Evolutionary conservation across 2,329 filamentous ascomycete genomes (phyloP), one percentile per base, ranked within the genome.

Genomic region (Aspergillus pseudotamarii): DNA sequence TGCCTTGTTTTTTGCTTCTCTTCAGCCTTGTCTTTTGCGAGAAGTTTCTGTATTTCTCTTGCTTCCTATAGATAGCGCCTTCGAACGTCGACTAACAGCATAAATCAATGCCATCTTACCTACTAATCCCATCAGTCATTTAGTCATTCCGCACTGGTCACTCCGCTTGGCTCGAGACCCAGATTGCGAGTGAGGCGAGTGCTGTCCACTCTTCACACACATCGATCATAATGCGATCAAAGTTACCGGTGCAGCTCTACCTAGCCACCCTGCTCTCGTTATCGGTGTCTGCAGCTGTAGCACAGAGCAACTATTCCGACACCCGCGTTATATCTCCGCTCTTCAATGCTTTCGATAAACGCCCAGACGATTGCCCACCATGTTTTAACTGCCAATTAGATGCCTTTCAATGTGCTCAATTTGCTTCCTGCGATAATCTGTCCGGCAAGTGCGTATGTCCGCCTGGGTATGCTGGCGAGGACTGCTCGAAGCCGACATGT

Each of bases 371-470:
- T 36, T 83, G 72, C 62, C 77, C 75, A 11, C 73, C 71, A 68
- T 94, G 95, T 83, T 99, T 99, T 85, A 98, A 99, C 86, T 99
- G 95, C 82, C 91, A 97, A 63, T 87, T 99, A 19, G 94, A 95
- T 32, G 92, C 92, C 66, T 96, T 97, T 78, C 89, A 88, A 66
- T 99, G 95, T 78, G 89, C 92, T 66, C 95, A 99, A 80, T 99
- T 91, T 76, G 91, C 93, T 41, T 85, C 88, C 38, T 99, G 95
- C 79, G 96, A 95, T 78, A 88, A 90, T 73, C 93, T 89, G 73
- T 96, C 93, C 72, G 95, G 95, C 57, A 94, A 96, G 83, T 99
- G 95, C 80, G 86, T 90, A 64, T 99, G 95, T 77, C 94, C 94
- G 10, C 85, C 92, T 21, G 95, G 95, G 41, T 99, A 96, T 75